Conservation (phyloP, 805 yeast species). For the Cyberlindnera mycetangii region DNA sequence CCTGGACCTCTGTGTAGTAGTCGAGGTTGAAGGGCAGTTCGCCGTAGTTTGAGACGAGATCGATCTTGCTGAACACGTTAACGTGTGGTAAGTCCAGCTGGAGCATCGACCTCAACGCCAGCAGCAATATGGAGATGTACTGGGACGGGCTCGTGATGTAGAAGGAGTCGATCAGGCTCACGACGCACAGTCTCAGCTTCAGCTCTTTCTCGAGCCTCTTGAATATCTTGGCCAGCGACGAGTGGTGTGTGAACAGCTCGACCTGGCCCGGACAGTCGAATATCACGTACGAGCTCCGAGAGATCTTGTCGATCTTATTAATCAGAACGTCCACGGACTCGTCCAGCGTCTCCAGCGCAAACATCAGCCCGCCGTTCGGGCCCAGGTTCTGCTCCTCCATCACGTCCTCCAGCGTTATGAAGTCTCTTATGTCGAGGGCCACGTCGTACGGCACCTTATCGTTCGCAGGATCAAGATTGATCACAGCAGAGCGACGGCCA, state of each 20-base stretch:
- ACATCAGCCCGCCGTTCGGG: constrained; percentile 88
- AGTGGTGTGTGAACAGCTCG: constrained; percentile 89
- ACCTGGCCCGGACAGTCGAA: constrained; percentile 97
- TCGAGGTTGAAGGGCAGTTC: constrained; percentile 78
- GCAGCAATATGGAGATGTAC: constrained; percentile 74
- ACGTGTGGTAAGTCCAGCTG: constrained; percentile 91
- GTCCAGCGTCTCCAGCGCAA: constrained; percentile 71
- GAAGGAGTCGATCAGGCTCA: constrained; percentile 78
- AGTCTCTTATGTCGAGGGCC: constrained; percentile 76
- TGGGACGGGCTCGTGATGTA: constrained; percentile 85
- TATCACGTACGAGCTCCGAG: constrained; percentile 60
- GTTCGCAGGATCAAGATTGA: constrained; percentile 93
- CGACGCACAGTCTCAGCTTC: constrained; percentile 77
- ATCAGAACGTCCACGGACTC: constrained; percentile 57
- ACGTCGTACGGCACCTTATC: constrained; percentile 68
- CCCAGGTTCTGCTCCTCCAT: constrained; percentile 74
- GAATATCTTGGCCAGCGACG: constrained; percentile 68
- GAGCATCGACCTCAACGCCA: constrained; percentile 87
- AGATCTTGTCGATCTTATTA: constrained; percentile 51
- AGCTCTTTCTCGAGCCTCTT: constrained; percentile 56
- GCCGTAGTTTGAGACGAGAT: constrained; percentile 73
- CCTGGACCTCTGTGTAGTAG: constrained; percentile 91
- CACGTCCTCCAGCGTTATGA: constrained; percentile 69
- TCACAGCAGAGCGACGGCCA: constrained; percentile 81
- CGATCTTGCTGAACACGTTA: constrained; percentile 90